Percentiles rank a stretch among this genome's conserved stretches.
Conservation (phyloP, 2,329 filamentous ascomycete species). For the Colletotrichum musae region DNA sequence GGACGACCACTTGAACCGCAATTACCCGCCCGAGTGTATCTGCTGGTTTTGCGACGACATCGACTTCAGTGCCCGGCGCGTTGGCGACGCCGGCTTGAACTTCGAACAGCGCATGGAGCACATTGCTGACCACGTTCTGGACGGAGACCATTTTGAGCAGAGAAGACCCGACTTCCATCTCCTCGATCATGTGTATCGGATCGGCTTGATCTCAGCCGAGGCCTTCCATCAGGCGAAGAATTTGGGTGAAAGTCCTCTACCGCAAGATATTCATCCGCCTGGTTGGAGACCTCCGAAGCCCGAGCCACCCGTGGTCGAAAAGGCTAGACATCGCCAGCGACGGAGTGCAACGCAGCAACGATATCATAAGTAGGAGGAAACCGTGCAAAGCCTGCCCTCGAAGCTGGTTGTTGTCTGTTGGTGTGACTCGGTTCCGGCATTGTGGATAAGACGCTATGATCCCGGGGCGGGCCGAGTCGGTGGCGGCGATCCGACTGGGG, state of each 20-base stretch:
- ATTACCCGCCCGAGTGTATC: conserved; percentile 52
- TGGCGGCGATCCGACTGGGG: conserved; percentile 9
- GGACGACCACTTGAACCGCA: conserved; percentile 51
- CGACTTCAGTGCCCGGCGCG: conserved; percentile 48
- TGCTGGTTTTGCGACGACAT: conserved; percentile 67
- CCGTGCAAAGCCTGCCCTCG: background rate
- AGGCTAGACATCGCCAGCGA: conserved; percentile 9
- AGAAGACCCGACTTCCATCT: conserved; percentile 36
- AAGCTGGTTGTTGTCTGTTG: background rate
- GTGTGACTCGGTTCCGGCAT: background rate
- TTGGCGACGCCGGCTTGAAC: conserved; percentile 42
- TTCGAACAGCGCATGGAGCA: conserved; percentile 64
- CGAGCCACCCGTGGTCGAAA: background rate
- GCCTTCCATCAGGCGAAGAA: conserved; percentile 11
- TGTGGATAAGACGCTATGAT: conserved; percentile 31
- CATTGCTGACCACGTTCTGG: conserved; percentile 60
- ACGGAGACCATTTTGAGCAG: conserved; percentile 41
- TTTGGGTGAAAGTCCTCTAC: conserved; percentile 15
- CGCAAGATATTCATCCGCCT: background rate
- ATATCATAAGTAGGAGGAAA: background rate
- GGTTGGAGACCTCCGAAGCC: conserved; percentile 17
- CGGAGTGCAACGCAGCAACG: background rate
- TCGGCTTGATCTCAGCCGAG: conserved; percentile 9
- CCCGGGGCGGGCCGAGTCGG: conserved; percentile 38
- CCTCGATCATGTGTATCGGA: conserved; percentile 25